A percentile compares a stretch with the other conserved stretches of the same genome.
phyloP scores from a whole-genome alignment of 768 basidiomycete species.

The Galerina marginata region DNA sequence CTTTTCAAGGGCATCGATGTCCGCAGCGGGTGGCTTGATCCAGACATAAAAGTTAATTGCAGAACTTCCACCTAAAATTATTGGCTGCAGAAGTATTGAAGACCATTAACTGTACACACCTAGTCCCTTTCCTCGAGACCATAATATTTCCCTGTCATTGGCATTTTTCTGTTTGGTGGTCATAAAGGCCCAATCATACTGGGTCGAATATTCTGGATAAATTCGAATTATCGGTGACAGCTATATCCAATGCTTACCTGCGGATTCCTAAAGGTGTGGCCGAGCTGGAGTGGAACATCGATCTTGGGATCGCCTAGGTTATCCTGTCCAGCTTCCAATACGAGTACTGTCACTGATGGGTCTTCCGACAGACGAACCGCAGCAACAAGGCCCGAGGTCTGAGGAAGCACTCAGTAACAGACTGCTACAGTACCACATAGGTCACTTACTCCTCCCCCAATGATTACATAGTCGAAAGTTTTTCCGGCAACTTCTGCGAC shows the following conservation, averaged over 20 bases:
- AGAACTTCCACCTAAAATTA: constrained; percentile 45
- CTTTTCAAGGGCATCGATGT: constrained; percentile 44
- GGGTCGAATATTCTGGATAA: not conserved
- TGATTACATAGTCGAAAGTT: constrained; percentile 20
- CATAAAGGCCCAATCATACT: constrained; percentile 44
- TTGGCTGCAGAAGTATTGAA: not conserved
- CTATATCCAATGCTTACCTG: constrained; percentile 22
- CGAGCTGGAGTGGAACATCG: constrained; percentile 37
- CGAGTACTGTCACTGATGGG: constrained; percentile 34
- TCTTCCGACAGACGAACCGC: constrained; percentile 40
- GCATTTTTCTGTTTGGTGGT: constrained; percentile 35
- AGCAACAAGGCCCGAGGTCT: constrained; percentile 34
- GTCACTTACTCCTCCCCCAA: constrained; percentile 24
- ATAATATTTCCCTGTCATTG: constrained; percentile 29
- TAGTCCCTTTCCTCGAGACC: constrained; percentile 38
- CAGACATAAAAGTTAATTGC: constrained; percentile 47
- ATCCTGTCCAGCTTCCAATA: constrained; percentile 41
- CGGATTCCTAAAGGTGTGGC: constrained; percentile 30
- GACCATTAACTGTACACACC: constrained; percentile 22
- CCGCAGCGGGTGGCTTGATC: constrained; percentile 37
- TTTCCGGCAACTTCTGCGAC: constrained; percentile 11
- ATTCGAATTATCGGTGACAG: not conserved
- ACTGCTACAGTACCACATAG: not conserved
- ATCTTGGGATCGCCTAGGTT: constrained; percentile 41
- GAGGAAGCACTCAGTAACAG: not conserved